phyloP scores from a whole-genome alignment of 139 green algal genomes.

The Tetraselmis striata region DNA sequence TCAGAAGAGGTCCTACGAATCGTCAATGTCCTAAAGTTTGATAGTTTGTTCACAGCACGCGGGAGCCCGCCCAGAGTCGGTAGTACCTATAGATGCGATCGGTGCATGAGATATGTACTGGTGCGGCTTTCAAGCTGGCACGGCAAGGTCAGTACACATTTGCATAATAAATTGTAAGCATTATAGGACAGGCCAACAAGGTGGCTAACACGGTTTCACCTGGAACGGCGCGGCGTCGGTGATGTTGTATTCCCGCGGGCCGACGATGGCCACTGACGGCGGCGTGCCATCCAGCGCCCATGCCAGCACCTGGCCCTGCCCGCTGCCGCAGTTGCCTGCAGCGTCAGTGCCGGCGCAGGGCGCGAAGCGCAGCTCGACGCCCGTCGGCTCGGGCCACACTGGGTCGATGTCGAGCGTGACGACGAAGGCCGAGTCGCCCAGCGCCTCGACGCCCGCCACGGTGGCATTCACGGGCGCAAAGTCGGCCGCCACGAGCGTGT shows the following conservation, averaged over 20 bases:
- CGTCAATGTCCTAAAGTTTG: too few relatives aligned
- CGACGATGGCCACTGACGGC: neutral
- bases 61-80: too few relatives aligned
- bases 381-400: neutral
- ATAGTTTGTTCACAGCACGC: too few relatives aligned
- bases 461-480: neutral
- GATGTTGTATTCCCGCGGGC: neutral
- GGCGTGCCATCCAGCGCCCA: neutral
- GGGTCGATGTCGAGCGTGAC: neutral
- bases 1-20: too few relatives aligned
- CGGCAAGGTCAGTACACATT: too few relatives aligned
- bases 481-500: neutral
- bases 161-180: too few relatives aligned
- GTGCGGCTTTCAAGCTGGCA: too few relatives aligned
- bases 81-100: too few relatives aligned
- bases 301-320: neutral
- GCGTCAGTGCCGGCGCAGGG: neutral
- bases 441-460: neutral
- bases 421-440: neutral
- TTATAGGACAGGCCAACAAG: too few relatives aligned
- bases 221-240: neutral
- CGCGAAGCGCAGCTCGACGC: neutral
- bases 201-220: too few relatives aligned
- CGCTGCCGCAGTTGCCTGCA: neutral
- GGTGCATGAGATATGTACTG: too few relatives aligned